Base-by-base conservation (phyloP, 2,329 filamentous ascomycete genomes). In the Exophiala viscosa region DNA sequence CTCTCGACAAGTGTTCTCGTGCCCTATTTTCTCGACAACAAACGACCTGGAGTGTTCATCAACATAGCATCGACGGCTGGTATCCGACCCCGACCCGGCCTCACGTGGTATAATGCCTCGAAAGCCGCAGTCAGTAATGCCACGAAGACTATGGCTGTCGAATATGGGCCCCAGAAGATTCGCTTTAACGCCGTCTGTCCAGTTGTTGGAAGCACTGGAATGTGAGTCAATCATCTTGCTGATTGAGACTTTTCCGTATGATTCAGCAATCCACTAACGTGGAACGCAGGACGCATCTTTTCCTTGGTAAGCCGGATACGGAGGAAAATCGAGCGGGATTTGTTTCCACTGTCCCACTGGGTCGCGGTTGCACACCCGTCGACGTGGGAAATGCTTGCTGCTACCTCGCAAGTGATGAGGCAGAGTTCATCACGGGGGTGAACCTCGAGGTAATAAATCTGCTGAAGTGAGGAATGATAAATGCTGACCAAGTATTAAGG, bases 151-250 rank as follows among this genome's bases (percentile, higher is more conserved):
- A 75, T 90, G 59, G 87, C 86, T 0, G 82, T 86, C 1, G 87
- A 90, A 66, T 90, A 86, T 60, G 87, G 84, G 0, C 78, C 81
- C 0, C 79, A 87, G 49, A 79, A 87, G 58, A 88, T 90, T 58
- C 80, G 86, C 0, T 84, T 90, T 63, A 89, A 89, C 57, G 78
- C 80, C 1, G 81, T 90, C 10, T 86, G 83, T 42, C 86, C 86
- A 0, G 76, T 88, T 0, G 74, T 88, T 1, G 53, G 43, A 18
- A 83, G 76, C n/a, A 90, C 86, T 0, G 83, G 81, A 2, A 74
- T 89, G 15, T 82, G 74, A 20, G 53, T 54, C 5, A 28, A 28
- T 7, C 23, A 7, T 28, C 23, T 7, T 5, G 23, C 23, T 5
- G 23, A 38, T 46, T 46, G 40, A 18, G 40, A 46, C n/a, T 28